Conservation (phyloP, 805 yeast genomes). For the Ogataea kodamae region DNA sequence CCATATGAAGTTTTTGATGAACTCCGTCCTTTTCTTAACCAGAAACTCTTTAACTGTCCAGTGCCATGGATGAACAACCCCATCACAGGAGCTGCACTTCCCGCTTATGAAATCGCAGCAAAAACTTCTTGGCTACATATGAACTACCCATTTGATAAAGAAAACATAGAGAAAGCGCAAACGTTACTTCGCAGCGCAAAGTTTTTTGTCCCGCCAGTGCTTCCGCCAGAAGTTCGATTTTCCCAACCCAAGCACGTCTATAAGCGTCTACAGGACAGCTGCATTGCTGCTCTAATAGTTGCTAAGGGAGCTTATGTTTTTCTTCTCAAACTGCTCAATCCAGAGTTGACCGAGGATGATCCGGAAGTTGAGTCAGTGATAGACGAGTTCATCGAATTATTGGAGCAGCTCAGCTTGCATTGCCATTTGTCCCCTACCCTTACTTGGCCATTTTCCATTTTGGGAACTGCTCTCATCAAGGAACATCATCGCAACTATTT, state of each 20-base stretch:
- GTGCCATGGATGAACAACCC: conserved; percentile 40
- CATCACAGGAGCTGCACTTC: conserved; percentile 37
- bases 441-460: conserved; percentile 19
- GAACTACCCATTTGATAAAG: conserved; percentile 12
- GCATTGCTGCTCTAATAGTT: conserved; percentile 13
- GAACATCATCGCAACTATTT: conserved; percentile 13
- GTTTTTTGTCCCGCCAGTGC: conserved; percentile 18
- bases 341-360: conserved; percentile 5
- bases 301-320: conserved; percentile 13
- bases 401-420: conserved; percentile 13
- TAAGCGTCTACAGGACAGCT: conserved; percentile 18
- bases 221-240: conserved; percentile 12
- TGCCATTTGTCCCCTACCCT: conserved; percentile 7
- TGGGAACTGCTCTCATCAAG: conserved; percentile 14
- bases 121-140: conserved; percentile 35
- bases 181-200: conserved; percentile 7
- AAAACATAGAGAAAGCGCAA: conserved; percentile 4
- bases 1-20: conserved; percentile 39
- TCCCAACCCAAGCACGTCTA: conserved; percentile 18
- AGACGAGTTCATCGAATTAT: conserved; percentile 6
- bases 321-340: conserved; percentile 13
- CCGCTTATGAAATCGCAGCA: conserved; percentile 37
- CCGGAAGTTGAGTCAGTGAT: conserved; percentile 12
- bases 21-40: conserved; percentile 28
- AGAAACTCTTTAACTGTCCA: conserved; percentile 33